A percentile compares a stretch with the other conserved stretches of the same genome.
These are phyloP conservation scores for Trichoderma atrobrunneum DNA, from an alignment of 2,329 filamentous ascomycete species.

Conservation along the genomic window DNA sequence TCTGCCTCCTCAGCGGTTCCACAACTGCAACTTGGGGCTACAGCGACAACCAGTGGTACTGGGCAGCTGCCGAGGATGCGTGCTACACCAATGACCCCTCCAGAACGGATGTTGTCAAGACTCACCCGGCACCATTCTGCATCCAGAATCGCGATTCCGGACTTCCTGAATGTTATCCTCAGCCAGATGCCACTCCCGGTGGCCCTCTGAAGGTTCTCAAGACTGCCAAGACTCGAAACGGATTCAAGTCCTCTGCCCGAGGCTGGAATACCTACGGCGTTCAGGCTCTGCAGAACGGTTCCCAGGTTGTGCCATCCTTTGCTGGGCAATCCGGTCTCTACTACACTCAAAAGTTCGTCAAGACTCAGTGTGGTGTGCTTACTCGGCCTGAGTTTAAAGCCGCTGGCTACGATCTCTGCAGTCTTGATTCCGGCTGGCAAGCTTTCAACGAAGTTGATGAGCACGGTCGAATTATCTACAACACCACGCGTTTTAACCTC, in stretches of 20 bases:
- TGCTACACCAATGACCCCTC: conserved; percentile 8
- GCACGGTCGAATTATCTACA: conserved; percentile 17
- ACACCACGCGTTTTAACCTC: conserved; percentile 13
- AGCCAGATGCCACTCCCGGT: background rate
- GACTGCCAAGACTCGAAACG: conserved; percentile 9
- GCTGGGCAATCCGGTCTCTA: conserved; percentile 9
- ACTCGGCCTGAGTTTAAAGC: conserved; percentile 8
- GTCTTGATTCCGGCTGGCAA: conserved; percentile 31
- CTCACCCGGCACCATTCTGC: conserved; percentile 12
- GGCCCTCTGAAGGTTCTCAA: conserved; percentile 18
- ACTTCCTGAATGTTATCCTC: conserved; percentile 16
- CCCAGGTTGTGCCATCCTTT: conserved; percentile 18
- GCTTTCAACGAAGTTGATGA: conserved; percentile 14
- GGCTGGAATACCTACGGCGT: conserved; percentile 20
- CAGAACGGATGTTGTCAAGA: conserved; percentile 12
- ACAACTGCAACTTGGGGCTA: conserved; percentile 18
- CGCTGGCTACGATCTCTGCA: conserved; percentile 17
- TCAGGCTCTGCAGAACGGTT: conserved; percentile 18
- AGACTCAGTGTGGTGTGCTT: conserved; percentile 20
- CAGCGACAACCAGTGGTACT: conserved; percentile 21
- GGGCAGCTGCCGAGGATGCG: conserved; percentile 3
- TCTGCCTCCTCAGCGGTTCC: conserved; percentile 16
- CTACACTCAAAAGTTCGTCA: conserved; percentile 15
- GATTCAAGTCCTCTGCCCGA: conserved; percentile 12
- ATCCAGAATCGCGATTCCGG: conserved; percentile 17